Conservation (phyloP, 2,329 filamentous ascomycete genomes). For the Xylaria sp. region DNA sequence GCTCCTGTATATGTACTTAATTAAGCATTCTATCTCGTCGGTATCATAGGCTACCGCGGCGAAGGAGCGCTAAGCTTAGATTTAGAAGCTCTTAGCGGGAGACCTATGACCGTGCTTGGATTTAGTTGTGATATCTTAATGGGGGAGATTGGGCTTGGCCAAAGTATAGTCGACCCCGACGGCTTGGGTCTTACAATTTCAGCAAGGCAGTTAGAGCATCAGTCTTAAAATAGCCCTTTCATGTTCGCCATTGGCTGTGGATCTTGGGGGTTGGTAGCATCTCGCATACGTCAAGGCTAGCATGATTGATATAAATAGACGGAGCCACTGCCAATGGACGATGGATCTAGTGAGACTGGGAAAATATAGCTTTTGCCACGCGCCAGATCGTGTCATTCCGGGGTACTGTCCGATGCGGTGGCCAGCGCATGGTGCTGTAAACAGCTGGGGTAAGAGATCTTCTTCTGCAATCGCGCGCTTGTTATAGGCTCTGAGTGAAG, state of each 20-base stretch:
- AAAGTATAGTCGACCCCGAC: not conserved
- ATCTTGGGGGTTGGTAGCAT: constrained; percentile 5
- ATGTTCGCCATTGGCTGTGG: not conserved
- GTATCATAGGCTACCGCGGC: not conserved
- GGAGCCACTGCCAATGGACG: not conserved
- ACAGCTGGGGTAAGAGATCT: constrained; percentile 12
- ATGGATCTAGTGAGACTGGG: not conserved
- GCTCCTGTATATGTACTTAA: too few species aligned
- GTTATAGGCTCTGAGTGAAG: constrained; percentile 31
- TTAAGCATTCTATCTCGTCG: not conserved
- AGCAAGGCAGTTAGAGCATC: not conserved
- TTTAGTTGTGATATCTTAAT: not conserved
- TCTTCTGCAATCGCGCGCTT: constrained; percentile 16
- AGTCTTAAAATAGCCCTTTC: not conserved
- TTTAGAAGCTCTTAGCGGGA: not conserved
- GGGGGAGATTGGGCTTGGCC: not conserved
- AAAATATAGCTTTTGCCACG: constrained; percentile 4
- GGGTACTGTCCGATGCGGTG: constrained; percentile 6
- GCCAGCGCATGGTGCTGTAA: constrained; percentile 1
- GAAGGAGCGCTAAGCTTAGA: not conserved
- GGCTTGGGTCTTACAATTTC: not conserved
- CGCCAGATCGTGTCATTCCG: constrained; percentile 9
- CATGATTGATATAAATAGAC: constrained; percentile 1
- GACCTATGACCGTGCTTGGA: not conserved
- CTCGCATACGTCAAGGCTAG: not conserved